Base-by-base conservation (phyloP, 2,329 filamentous ascomycete genomes). In the Epichloe glyceriae region DNA sequence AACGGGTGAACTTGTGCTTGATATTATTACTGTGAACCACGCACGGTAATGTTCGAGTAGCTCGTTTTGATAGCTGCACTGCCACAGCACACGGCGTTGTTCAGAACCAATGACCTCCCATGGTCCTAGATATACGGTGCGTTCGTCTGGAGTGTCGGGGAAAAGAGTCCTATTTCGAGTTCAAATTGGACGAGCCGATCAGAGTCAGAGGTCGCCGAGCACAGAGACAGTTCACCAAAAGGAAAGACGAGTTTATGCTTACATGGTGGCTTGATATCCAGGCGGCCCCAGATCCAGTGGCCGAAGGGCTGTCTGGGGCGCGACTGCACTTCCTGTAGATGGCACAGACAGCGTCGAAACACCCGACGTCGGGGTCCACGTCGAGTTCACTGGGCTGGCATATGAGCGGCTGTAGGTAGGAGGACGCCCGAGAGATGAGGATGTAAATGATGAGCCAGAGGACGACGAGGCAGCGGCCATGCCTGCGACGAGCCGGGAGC, bases 201-300 rank as follows among this genome's bases (percentile, higher is more conserved):
- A 58, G 46, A 8, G 14, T 14, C 11, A 42, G 19, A 5, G 17
- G 7, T 11, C 12, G 2, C 5, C 19, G 14, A 34, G 17, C 37
- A 47, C 42, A 37, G 39, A 20, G 43, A n/a, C 17, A 19, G 5
- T 22, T 40, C 35, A 33, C 38, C 26, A 42, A 26, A 3, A 30
- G 26, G 10, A 26, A 19, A 19, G 17, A 22, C 46, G 30, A 41
- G 26, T 5, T 42, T 20, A 11, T 43, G 56, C 59, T 52, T 70
- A 76, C 73, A 76, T 75, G 59, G 73, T 76, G 60, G 74, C 74
- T 66, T 74, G 70, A 56, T 73, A 77, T 48, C 73, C 74, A 35
- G 74, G 74, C 49, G 74, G 74, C 4, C 74, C 73, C 44, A 77
- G 66, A 57, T 77, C 74, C 41, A 76, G 67, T 37, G 73, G 69